A percentile compares a stretch with the other conserved stretches of the same genome.
These are phyloP conservation scores for Chlamydomonas schloesseri DNA, from an alignment of 139 green algal species.

Conservation along the genomic window DNA sequence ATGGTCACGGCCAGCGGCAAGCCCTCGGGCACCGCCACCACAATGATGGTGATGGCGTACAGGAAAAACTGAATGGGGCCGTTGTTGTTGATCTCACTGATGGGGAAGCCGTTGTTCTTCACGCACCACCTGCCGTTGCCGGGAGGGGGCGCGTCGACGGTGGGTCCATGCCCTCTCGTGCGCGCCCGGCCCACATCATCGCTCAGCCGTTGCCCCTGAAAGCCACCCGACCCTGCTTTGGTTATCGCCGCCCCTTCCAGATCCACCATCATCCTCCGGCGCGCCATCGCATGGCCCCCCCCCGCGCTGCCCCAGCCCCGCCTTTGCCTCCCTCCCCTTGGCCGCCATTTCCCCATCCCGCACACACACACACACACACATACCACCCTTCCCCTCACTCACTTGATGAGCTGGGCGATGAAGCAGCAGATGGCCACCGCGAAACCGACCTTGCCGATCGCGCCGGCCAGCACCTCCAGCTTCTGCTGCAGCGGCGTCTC, in stretches of 20 bases:
- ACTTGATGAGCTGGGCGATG: conserved; percentile 91
- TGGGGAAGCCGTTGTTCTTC: conserved; percentile 82
- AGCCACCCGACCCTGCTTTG: no score
- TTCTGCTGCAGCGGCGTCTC: conserved; percentile 95
- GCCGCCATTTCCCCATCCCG: no score
- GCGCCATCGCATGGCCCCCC: no score
- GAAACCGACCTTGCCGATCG: conserved; percentile 96
- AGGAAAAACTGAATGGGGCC: conserved; percentile 90
- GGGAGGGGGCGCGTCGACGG: not conserved
- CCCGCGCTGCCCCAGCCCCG: no score
- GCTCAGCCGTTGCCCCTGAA: no score
- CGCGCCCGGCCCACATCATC: no score
- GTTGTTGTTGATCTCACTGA: conserved; percentile 71
- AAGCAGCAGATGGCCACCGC: conserved; percentile 91
- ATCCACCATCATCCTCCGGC: no score
- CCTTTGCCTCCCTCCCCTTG: no score
- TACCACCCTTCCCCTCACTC: not conserved
- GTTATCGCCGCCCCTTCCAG: no score
- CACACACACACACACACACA: no score
- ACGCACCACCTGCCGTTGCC: conserved; percentile 76
- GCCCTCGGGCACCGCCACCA: conserved; percentile 76
- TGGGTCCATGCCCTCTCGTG: no score
- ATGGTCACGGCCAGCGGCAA: conserved; percentile 90
- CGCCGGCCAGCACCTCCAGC: conserved; percentile 84
- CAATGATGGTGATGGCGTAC: conserved; percentile 96